Base-by-base conservation (phyloP, 352 stramenopile genomes). In the Pythium apleroticum region DNA sequence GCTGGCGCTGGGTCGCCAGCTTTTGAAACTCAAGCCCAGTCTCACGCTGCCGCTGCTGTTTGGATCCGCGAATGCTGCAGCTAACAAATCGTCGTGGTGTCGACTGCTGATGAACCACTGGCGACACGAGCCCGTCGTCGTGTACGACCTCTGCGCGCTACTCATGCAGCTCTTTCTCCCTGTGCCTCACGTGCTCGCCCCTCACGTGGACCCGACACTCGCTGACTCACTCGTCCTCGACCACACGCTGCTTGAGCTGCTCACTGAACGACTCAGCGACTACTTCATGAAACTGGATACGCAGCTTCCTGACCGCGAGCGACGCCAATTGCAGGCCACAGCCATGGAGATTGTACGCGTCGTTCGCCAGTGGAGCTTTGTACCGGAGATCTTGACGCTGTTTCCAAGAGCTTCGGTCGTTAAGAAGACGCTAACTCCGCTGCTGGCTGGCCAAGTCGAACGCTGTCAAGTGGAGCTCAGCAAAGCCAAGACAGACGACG, bases 91-190 rank as follows among this genome's bases (percentile, higher is more conserved):
- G 17, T 60, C 54, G 0, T 75, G 69, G 69, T 70, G 60, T 52
- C n/a, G 50, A 3, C 30, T 30, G 4, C 15, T 75, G 9, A 20
- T 72, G 4, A 52, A 52, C 10, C 45, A 41, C 22, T 69, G 60
- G 59, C 25, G 33, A 30, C 4, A 53, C 27, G 46, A 56, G 22
- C 11, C 50, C n/a, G 28, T 33, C n/a, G 41, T 75, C 33, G 35
- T 70, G 24, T 65, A 61, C 39, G 69, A 65, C 22, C 63, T 70
- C 9, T 24, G 22, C 14, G 52, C 59, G 37, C 28, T 75, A 7
- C 64, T 72, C 33, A 70, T 55, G 28, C 59, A 62, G 22, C 33
- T 39, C 33, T n/a, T 45, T 19, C 69, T 75, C 41, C 64, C 69
- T 19, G 17, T 66, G 8, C 69, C 69, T n/a, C 30, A 48, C 33